phyloP scores from a whole-genome alignment of 2,329 filamentous ascomycete species.

The Sclerotinia sclerotiorum region DNA sequence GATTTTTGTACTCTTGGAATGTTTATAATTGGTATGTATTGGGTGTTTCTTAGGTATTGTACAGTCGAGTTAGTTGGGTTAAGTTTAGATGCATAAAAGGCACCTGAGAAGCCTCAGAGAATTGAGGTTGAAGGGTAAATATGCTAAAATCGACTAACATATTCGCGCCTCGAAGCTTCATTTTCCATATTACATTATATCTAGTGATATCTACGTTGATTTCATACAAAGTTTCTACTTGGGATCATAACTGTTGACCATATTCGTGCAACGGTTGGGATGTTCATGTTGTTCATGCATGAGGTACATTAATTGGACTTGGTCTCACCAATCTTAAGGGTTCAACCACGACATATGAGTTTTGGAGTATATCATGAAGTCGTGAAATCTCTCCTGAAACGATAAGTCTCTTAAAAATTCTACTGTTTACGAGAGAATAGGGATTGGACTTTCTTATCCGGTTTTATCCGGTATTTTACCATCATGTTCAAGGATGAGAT shows the following conservation, averaged over 20 bases:
- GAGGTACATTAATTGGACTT: not conserved
- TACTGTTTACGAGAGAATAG: not conserved
- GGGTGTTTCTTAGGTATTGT: not conserved
- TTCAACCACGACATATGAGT: not conserved
- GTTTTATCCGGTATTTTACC: slow-evolving; percentile 1
- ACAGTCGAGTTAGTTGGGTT: not conserved
- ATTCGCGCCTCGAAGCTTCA: not conserved
- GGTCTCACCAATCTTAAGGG: not conserved
- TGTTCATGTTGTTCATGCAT: slow-evolving; percentile 15
- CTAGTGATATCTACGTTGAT: not conserved
- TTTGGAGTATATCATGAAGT: not conserved
- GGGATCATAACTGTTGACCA: not conserved
- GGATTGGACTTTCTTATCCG: not conserved
- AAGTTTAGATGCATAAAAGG: not conserved
- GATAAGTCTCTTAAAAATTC: not conserved
- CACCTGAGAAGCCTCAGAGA: slow-evolving; percentile 13
- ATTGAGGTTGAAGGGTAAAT: not conserved
- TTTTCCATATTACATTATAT: not conserved
- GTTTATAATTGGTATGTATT: slow-evolving; percentile 66
- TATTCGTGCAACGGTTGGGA: slow-evolving; percentile 6
- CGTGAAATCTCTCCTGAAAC: not conserved
- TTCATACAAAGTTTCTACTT: not conserved
- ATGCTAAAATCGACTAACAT: not conserved
- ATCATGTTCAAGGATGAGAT: slow-evolving; percentile 7
- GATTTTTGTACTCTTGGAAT: slow-evolving; percentile 72